A percentile compares a stretch with the other conserved stretches of the same genome.
These are phyloP conservation scores for Onygenales sp. DNA, from an alignment of 2,329 filamentous ascomycete species.

Conservation along the genomic window DNA sequence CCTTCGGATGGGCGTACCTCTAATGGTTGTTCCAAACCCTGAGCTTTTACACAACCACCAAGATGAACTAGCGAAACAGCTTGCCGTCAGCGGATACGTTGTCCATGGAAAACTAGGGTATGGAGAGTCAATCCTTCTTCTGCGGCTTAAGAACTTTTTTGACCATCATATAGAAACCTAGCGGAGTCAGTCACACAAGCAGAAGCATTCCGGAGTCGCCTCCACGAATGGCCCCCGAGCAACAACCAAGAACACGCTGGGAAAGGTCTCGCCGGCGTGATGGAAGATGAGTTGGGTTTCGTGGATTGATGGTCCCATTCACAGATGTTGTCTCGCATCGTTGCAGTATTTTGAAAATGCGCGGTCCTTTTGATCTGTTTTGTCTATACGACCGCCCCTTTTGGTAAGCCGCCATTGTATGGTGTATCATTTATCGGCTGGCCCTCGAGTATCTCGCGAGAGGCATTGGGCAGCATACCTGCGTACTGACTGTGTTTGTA, in stretches of 20 bases:
- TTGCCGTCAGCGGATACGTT: conserved; percentile 66
- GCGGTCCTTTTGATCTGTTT: not conserved
- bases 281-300: conserved; percentile 50
- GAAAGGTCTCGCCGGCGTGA: conserved; percentile 39
- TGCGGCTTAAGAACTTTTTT: not conserved
- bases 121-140: conserved; percentile 15
- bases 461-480: not conserved
- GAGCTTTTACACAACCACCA: conserved; percentile 84
- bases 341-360: not conserved
- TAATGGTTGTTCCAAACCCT: conserved; percentile 86
- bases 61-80: conserved; percentile 68
- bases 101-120: conserved; percentile 61
- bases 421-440: not conserved
- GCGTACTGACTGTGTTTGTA: not conserved
- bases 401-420: not conserved
- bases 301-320: conserved; percentile 31
- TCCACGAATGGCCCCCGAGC: conserved; percentile 42
- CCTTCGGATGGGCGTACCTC: conserved; percentile 59
- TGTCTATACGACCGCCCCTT: too few species aligned
- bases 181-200: conserved; percentile 37
- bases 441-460: not conserved
- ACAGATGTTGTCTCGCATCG: too few species aligned
- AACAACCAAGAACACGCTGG: conserved; percentile 34
- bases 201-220: conserved; percentile 35
- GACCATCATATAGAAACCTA: conserved; percentile 33